Evolutionary conservation across 2,329 filamentous ascomycete genomes (phyloP).

Genomic region (Aureobasidium pullulans): DNA sequence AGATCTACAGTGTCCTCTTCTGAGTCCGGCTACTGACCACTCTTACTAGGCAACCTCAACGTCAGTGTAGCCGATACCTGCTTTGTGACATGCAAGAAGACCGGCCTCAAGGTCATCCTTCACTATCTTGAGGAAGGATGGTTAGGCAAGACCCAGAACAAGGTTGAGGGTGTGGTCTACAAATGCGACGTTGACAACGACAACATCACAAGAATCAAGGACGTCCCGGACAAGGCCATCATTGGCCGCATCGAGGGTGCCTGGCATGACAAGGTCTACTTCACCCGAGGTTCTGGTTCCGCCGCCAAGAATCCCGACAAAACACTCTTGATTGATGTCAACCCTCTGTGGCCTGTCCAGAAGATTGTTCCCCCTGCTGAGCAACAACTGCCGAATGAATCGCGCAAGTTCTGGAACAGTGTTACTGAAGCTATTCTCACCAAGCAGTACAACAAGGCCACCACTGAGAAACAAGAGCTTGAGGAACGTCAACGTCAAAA

Average conservation of each 20-base stretch:
- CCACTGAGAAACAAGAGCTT: slow-evolving; percentile 78
- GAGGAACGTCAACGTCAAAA: slow-evolving; percentile 85
- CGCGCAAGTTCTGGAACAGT: slow-evolving; percentile 74
- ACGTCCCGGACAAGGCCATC: slow-evolving; percentile 78
- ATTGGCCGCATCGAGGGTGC: slow-evolving; percentile 74
- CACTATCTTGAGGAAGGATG: slow-evolving; percentile 93
- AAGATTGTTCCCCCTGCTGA: slow-evolving; percentile 74
- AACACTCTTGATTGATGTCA: slow-evolving; percentile 76
- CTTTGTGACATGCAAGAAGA: slow-evolving; percentile 83
- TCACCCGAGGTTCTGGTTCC: slow-evolving; percentile 43
- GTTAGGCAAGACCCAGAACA: slow-evolving; percentile 86
- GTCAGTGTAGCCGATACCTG: slow-evolving; percentile 86
- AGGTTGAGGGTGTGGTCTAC: slow-evolving; percentile 85
- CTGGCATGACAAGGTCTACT: slow-evolving; percentile 70
- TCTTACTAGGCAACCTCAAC: slow-evolving; percentile 57
- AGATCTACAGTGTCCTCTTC: no score
- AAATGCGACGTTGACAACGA: slow-evolving; percentile 73
- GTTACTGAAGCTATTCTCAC: slow-evolving; percentile 79
- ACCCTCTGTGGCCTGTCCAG: slow-evolving; percentile 68
- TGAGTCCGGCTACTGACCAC: background rate
- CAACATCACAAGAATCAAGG: slow-evolving; percentile 68
- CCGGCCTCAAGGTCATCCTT: slow-evolving; percentile 82
- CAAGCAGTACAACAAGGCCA: slow-evolving; percentile 80
- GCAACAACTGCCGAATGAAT: slow-evolving; percentile 81
- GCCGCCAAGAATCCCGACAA: slow-evolving; percentile 45